Evolutionary conservation across 1,284 basidiomycete genomes (phyloP).

Genomic region (Apiotrichum gracile): DNA sequence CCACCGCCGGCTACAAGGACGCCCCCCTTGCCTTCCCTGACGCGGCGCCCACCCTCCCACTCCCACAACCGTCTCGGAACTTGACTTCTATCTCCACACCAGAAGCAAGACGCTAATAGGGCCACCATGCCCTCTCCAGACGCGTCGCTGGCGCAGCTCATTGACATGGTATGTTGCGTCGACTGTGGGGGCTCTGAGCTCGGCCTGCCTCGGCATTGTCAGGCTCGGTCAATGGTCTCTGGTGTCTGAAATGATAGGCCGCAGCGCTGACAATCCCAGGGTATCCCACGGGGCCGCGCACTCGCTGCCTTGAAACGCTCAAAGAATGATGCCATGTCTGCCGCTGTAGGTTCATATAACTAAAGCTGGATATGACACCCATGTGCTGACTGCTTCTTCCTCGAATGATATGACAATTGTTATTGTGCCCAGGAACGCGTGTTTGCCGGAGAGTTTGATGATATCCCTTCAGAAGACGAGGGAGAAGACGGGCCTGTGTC

Average conservation of each 20-base stretch:
- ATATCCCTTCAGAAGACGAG: slow-evolving; percentile 50
- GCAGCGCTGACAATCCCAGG: slow-evolving; percentile 53
- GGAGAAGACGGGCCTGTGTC: slow-evolving; percentile 43
- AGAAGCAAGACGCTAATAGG: background rate
- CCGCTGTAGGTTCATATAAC: slow-evolving; percentile 83
- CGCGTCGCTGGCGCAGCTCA: slow-evolving; percentile 27
- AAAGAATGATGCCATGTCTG: slow-evolving; percentile 74
- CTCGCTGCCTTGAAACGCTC: slow-evolving; percentile 67
- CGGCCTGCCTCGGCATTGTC: too few relatives aligned
- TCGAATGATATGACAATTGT: background rate
- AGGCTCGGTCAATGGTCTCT: too few relatives aligned
- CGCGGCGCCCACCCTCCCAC: background rate
- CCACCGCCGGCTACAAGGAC: too few relatives aligned
- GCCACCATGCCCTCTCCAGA: slow-evolving; percentile 1
- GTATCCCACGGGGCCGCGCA: slow-evolving; percentile 69
- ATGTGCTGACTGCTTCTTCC: background rate
- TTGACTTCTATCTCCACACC: background rate
- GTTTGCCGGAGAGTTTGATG: slow-evolving; percentile 66
- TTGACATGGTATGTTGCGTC: slow-evolving; percentile 27
- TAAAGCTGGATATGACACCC: too few relatives aligned
- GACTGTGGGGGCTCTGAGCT: too few relatives aligned
- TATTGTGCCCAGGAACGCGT: slow-evolving; percentile 34
- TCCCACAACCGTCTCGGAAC: background rate
- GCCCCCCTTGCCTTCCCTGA: too few relatives aligned
- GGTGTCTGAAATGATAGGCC: too few relatives aligned